These are phyloP conservation scores for Boechera stricta DNA, from an alignment of 345 rosid species.

Conservation along the genomic window DNA sequence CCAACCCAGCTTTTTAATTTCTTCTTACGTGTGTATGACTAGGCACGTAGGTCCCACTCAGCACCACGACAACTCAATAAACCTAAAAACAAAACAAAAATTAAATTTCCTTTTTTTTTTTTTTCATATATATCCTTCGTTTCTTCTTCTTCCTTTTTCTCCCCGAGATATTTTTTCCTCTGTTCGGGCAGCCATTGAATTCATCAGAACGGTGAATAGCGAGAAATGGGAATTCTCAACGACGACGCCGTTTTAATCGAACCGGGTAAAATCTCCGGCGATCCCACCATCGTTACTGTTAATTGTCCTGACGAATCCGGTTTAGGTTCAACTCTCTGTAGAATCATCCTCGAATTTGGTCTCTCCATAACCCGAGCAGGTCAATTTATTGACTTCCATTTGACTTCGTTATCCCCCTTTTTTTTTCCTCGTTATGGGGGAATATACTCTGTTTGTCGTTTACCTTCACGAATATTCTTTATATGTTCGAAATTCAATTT, in stretches of 20 bases:
- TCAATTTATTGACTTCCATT: background rate
- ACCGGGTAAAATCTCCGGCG: constrained; percentile 45
- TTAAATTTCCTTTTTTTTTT: background rate
- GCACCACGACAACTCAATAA: constrained; percentile 38
- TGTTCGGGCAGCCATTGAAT: constrained; percentile 28
- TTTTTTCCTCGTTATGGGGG: background rate
- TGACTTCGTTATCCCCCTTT: background rate
- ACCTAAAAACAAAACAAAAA: background rate
- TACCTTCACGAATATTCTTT: constrained; percentile 31
- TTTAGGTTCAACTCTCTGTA: constrained; percentile 77
- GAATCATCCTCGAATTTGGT: constrained; percentile 77
- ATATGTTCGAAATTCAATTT: background rate
- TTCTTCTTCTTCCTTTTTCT: constrained; percentile 2
- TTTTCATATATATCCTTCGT: background rate
- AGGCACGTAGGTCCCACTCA: constrained; percentile 41
- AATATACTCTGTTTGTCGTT: constrained; percentile 42
- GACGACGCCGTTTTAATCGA: constrained; percentile 71
- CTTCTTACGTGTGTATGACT: constrained; percentile 46
- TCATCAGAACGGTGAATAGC: background rate
- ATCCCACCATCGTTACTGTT: constrained; percentile 64
- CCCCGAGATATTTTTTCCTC: constrained; percentile 8
- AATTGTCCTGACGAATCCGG: constrained; percentile 86
- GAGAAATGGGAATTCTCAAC: constrained; percentile 58
- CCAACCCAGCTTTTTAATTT: constrained; percentile 23
- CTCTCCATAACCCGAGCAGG: constrained; percentile 69